These are phyloP conservation scores for Penicillium mononematosum DNA, from an alignment of 495 filamentous ascomycete genomes.

Conservation along the genomic window DNA sequence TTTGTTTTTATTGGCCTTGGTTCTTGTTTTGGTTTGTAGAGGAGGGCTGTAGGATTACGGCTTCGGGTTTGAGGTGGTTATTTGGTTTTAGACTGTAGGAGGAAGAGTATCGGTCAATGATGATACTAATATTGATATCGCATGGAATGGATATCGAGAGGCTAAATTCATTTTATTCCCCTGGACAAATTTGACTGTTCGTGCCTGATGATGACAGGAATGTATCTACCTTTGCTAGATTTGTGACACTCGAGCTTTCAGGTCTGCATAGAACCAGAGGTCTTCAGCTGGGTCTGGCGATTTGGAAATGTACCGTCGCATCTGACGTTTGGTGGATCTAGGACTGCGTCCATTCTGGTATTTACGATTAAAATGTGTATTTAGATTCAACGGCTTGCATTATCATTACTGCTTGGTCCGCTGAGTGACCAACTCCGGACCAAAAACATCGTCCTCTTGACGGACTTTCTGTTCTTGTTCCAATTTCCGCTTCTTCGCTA, in stretches of 20 bases:
- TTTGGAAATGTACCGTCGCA: background rate
- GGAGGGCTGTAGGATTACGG: background rate
- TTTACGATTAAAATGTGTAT: background rate
- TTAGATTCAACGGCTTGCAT: background rate
- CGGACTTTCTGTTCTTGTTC: slow-evolving; percentile 29
- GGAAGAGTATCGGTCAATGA: no score
- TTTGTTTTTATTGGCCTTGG: background rate
- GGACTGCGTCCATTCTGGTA: background rate
- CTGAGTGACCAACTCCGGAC: slow-evolving; percentile 40
- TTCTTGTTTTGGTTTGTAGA: background rate
- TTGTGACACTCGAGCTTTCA: background rate
- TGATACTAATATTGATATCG: background rate
- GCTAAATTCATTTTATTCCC: no score
- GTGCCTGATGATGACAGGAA: no score
- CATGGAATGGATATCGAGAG: background rate
- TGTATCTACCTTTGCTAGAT: background rate
- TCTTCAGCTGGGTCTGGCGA: background rate
- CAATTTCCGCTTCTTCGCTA: slow-evolving; percentile 47
- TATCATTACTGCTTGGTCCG: slow-evolving; percentile 31
- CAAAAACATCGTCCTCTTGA: slow-evolving; percentile 39
- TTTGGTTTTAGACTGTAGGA: no score
- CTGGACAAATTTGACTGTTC: no score
- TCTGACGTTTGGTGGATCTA: background rate
- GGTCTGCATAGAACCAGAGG: background rate
- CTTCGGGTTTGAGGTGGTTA: no score